Conservation (phyloP, 257 asterid genomes). For the Coffea canephora region DNA sequence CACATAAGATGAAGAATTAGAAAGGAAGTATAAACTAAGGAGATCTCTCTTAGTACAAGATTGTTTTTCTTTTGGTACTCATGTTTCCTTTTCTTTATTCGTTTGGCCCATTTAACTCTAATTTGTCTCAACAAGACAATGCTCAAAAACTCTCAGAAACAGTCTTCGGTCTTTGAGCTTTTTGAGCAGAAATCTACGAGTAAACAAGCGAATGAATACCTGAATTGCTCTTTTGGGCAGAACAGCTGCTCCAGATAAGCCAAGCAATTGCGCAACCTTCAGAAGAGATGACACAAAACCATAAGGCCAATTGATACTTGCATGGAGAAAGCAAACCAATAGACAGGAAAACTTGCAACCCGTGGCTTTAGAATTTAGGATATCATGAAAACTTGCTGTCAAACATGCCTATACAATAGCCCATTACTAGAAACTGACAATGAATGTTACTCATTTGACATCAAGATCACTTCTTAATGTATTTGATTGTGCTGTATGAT, state of each 20-base stretch:
- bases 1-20: background rate
- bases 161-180: background rate
- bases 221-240: constrained; percentile 96
- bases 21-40: background rate
- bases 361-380: background rate
- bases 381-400: too few relatives aligned
- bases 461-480: too few relatives aligned
- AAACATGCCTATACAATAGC: too few relatives aligned
- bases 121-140: too few relatives aligned
- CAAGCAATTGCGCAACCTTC: constrained; percentile 83
- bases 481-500: too few relatives aligned
- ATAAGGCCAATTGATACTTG: background rate
- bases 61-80: too few relatives aligned
- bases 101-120: too few relatives aligned
- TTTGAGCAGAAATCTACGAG: background rate
- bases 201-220: constrained; percentile 33
- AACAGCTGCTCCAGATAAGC: constrained; percentile 68
- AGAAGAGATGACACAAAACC: constrained; percentile 1
- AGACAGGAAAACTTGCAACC: background rate
- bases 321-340: background rate
- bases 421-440: too few relatives aligned
- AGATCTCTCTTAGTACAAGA: too few relatives aligned
- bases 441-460: too few relatives aligned
- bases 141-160: background rate
- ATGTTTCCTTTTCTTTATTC: too few relatives aligned